phyloP scores from a whole-genome alignment of 345 rosid genomes.

The Schrenkiella parvula region DNA sequence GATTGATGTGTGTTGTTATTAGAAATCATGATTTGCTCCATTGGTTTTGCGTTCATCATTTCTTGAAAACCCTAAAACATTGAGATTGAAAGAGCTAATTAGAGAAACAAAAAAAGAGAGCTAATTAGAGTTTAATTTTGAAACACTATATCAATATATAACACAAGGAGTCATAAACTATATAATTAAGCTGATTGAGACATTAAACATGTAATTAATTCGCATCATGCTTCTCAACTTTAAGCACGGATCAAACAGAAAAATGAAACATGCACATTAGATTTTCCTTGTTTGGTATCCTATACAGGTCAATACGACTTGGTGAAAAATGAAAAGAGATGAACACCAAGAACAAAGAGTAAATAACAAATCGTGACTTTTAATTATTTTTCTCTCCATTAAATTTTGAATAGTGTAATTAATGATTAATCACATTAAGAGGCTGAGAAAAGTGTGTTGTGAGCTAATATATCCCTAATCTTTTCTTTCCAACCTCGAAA shows the following conservation, averaged over 20 bases:
- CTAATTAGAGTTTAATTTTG: not conserved
- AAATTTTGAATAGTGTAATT: not conserved
- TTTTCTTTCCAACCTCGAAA: conserved; percentile 11
- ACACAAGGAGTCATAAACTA: not conserved
- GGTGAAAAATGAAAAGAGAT: not conserved
- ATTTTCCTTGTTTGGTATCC: not conserved
- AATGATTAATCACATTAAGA: conserved; percentile 20
- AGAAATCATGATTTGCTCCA: conserved; percentile 33
- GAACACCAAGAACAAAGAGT: conserved; percentile 21
- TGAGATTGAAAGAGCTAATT: not conserved
- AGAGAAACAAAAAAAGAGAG: not conserved
- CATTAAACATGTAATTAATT: not conserved
- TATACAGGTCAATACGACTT: not conserved
- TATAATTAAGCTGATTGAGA: not conserved
- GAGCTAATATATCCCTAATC: not conserved
- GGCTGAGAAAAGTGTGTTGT: conserved; percentile 5
- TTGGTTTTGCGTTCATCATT: conserved; percentile 36
- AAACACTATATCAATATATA: not conserved
- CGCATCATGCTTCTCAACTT: not conserved
- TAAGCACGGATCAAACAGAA: not conserved
- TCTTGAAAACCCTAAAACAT: conserved; percentile 35
- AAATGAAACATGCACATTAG: conserved; percentile 5
- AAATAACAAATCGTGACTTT: conserved; percentile 25
- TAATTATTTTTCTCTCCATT: not conserved
- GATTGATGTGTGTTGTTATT: conserved; percentile 30